Evolutionary conservation across 2,329 filamentous ascomycete genomes (phyloP).

Genomic region (Fusarium sp.): DNA sequence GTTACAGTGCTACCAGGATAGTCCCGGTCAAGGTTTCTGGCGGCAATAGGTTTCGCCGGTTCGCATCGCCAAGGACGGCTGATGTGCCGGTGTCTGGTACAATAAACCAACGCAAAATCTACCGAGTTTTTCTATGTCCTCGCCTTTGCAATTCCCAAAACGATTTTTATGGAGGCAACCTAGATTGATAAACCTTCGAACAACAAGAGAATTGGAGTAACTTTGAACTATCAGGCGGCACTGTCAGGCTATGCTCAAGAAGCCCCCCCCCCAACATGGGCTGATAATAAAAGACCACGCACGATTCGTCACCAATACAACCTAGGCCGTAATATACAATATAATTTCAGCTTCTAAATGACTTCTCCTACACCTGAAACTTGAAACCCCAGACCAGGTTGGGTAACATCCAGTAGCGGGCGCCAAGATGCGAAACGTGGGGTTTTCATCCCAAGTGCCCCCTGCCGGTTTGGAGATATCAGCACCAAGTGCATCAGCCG

Average conservation of each 20-base stretch:
- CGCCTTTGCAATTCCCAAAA: no score
- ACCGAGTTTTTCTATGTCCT: accelerated
- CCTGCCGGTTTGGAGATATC: neutral
- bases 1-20: accelerated
- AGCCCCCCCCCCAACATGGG: neutral
- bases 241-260: neutral
- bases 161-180: accelerated
- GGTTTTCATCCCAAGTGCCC: neutral
- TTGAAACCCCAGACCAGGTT: neutral
- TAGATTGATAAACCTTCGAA: accelerated
- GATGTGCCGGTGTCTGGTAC: neutral
- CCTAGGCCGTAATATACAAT: neutral
- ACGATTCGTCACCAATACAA: neutral
- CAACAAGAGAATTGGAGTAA: accelerated
- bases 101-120: accelerated
- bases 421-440: neutral
- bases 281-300: neutral
- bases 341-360: neutral
- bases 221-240: accelerated
- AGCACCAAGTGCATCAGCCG: neutral
- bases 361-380: neutral
- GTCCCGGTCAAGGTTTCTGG: accelerated
- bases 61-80: neutral
- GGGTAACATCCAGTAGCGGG: neutral
- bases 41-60: neutral